phyloP scores from a whole-genome alignment of 139 green algal species.

The Coelastrella sp. region DNA sequence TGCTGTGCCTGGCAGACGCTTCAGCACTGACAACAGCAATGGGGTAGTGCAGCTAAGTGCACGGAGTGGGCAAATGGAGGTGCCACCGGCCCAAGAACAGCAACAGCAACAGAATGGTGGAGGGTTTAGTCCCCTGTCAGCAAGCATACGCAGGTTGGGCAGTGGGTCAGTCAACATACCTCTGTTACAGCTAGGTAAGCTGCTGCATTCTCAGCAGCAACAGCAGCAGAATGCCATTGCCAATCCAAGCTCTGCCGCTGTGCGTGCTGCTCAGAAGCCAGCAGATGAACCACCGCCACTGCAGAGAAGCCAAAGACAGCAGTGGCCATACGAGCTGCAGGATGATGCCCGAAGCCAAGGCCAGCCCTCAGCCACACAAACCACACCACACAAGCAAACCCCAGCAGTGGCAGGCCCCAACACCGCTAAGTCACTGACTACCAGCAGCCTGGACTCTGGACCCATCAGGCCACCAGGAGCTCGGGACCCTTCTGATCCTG shows the following conservation, averaged over 20 bases:
- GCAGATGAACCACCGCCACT: neutral
- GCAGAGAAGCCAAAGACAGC: neutral
- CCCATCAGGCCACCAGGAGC: neutral
- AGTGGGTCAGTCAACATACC: slow-evolving; percentile 1
- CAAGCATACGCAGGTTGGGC: neutral
- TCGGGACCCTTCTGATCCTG: too few relatives aligned
- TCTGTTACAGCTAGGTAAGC: neutral
- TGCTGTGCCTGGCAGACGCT: neutral
- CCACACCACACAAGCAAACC: too few relatives aligned
- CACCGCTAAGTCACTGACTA: neutral
- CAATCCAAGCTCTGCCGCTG: neutral
- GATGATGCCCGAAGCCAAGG: neutral
- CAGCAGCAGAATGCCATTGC: neutral
- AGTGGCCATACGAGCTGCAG: neutral
- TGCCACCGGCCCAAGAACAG: neutral
- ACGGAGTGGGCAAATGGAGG: too few relatives aligned
- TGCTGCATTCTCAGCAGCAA: neutral
- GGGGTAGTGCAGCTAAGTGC: neutral
- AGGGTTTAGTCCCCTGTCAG: neutral
- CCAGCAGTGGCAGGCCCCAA: too few relatives aligned
- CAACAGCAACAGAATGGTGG: neutral
- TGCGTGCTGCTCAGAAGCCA: neutral
- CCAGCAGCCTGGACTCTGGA: neutral
- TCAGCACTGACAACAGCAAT: neutral
- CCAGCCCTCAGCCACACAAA: neutral